Conservation (phyloP, 2,329 filamentous ascomycete genomes). For the Ophiostoma triangulosporum region DNA sequence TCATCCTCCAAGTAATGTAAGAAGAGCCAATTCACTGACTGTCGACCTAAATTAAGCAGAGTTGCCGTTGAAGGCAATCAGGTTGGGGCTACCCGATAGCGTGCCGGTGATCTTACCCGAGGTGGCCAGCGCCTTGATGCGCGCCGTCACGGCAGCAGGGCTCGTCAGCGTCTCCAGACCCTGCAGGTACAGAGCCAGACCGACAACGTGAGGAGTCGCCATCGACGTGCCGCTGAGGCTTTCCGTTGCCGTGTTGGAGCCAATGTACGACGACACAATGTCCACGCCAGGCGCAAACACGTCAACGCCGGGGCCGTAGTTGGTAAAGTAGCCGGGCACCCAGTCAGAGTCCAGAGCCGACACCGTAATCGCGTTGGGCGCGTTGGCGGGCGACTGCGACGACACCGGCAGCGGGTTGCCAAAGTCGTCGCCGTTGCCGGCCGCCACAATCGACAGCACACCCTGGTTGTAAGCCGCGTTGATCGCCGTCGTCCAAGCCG, state of each 20-base stretch:
- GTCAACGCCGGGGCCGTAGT: constrained; percentile 98
- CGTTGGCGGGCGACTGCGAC: constrained; percentile 96
- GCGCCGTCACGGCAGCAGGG: constrained; percentile 32
- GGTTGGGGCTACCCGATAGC: constrained; percentile 33
- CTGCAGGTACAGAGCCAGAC: constrained; percentile 94
- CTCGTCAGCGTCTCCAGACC: constrained; percentile 44
- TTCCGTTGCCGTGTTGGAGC: constrained; percentile 90
- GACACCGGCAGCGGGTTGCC: constrained; percentile 43
- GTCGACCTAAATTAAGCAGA: no score
- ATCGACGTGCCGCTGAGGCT: constrained; percentile 99
- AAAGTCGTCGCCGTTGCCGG: constrained; percentile 96
- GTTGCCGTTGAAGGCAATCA: constrained; percentile 42
- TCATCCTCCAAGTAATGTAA: no score
- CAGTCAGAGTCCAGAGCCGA: constrained; percentile 88
- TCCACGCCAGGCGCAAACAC: constrained; percentile 96
- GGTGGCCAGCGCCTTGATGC: constrained; percentile 30
- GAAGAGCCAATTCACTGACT: no score
- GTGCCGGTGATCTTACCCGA: constrained; percentile 21
- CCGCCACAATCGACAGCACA: constrained; percentile 94
- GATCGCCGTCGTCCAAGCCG: constrained; percentile 78
- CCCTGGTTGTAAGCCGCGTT: constrained; percentile 86
- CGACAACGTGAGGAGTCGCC: constrained; percentile 93
- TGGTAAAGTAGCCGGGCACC: constrained; percentile 99
- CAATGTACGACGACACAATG: constrained; percentile 97
- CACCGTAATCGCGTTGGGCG: constrained; percentile 84